A percentile compares a stretch with the other conserved stretches of the same genome.
These are phyloP conservation scores for Boletus sp. DNA, from an alignment of 1,284 basidiomycete species.

Conservation along the genomic window DNA sequence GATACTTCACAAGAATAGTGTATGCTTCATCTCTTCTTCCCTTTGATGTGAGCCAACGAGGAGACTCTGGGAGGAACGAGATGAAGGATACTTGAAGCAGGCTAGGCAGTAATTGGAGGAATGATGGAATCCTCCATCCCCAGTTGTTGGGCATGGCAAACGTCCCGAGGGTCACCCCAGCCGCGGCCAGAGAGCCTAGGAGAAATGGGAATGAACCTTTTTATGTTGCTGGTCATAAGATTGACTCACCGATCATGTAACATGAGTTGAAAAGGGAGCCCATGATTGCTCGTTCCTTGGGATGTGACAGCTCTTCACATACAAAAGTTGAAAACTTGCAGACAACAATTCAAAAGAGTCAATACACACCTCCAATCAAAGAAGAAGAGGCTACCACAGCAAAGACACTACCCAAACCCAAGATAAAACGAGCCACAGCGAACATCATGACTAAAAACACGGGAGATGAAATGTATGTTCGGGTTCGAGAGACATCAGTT, in stretches of 20 bases:
- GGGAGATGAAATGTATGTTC: not conserved
- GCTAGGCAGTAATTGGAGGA: slow-evolving; percentile 39
- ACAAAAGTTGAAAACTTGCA: not conserved
- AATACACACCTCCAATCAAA: slow-evolving; percentile 12
- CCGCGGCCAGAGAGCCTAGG: slow-evolving; percentile 20
- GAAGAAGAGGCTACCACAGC: slow-evolving; percentile 12
- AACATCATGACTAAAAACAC: slow-evolving; percentile 19
- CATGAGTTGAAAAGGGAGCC: slow-evolving; percentile 16
- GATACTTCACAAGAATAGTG: slow-evolving; percentile 25
- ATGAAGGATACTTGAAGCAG: slow-evolving; percentile 42
- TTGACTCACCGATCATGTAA: slow-evolving; percentile 14
- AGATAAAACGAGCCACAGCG: slow-evolving; percentile 14
- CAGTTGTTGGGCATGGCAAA: slow-evolving; percentile 52
- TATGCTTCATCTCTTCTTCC: slow-evolving; percentile 48
- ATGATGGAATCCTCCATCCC: slow-evolving; percentile 52
- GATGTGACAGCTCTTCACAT: slow-evolving; percentile 30
- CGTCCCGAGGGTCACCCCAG: slow-evolving; percentile 49
- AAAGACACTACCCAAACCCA: slow-evolving; percentile 12
- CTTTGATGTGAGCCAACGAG: slow-evolving; percentile 64
- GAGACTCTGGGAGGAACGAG: slow-evolving; percentile 59
- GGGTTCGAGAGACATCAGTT: not conserved
- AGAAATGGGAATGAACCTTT: not conserved
- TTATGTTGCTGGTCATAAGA: not conserved
- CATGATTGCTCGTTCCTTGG: slow-evolving; percentile 26
- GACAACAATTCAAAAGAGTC: not conserved